Evolutionary conservation across 2,329 filamentous ascomycete genomes (phyloP).

Genomic region (Diaporthe longicolla): DNA sequence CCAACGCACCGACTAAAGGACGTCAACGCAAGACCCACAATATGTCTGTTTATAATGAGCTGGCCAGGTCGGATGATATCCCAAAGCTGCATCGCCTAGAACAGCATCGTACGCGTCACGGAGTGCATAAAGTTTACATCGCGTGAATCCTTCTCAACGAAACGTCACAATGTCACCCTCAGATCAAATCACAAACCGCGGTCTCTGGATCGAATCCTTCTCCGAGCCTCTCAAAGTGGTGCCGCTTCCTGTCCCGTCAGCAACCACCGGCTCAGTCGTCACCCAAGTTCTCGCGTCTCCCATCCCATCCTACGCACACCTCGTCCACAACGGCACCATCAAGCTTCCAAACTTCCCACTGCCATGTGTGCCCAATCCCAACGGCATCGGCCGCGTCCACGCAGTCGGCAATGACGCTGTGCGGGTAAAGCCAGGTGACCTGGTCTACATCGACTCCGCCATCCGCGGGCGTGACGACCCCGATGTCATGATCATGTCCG

Average conservation of each 20-base stretch:
- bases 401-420: constrained; percentile 8
- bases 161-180: neutral
- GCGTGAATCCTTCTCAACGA: neutral
- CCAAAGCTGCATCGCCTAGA: no score
- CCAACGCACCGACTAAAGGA: neutral
- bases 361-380: constrained; percentile 14
- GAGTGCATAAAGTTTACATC: no score
- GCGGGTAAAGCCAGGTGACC: neutral
- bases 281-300: neutral
- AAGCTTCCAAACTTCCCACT: constrained; percentile 5
- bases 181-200: constrained; percentile 5
- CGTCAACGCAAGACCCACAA: neutral
- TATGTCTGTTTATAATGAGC: constrained; percentile 6
- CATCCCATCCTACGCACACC: neutral
- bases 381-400: neutral
- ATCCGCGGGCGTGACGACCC: no score
- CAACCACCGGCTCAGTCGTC: constrained; percentile 11
- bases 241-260: constrained; percentile 7
- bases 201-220: constrained; percentile 16
- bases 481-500: no score
- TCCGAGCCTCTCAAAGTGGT: neutral
- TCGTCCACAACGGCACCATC: neutral
- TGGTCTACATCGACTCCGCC: no score
- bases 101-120: no score
- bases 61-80: neutral